These are phyloP conservation scores for Linum trigynum DNA, from an alignment of 345 rosid species.

Conservation along the genomic window DNA sequence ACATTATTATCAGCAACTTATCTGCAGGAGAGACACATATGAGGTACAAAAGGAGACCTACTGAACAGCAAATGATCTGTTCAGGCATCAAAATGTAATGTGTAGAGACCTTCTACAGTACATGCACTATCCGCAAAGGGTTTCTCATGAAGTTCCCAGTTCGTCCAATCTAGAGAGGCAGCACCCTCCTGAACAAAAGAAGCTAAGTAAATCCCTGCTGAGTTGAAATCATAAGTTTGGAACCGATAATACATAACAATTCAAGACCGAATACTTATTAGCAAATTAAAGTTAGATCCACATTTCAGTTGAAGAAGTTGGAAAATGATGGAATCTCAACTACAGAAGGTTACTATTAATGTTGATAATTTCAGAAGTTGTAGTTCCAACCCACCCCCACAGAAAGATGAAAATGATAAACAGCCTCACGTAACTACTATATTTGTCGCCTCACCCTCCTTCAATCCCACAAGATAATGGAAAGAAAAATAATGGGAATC, in stretches of 20 bases:
- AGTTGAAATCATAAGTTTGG: neutral
- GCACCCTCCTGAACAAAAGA: constrained; percentile 34
- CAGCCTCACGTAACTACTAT: neutral
- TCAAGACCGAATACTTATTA: neutral
- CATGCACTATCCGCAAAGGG: constrained; percentile 9
- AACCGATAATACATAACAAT: constrained; percentile 1
- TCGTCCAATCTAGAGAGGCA: constrained; percentile 58
- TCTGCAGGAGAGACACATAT: constrained; percentile 11
- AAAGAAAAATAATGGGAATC: neutral
- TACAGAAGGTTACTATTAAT: too few species aligned
- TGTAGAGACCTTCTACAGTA: too few species aligned
- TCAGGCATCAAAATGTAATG: too few species aligned
- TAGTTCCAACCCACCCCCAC: neutral
- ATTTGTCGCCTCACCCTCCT: neutral
- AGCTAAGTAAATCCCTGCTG: neutral
- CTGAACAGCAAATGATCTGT: too few species aligned
- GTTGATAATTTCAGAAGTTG: too few species aligned
- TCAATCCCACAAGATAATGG: neutral
- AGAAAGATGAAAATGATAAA: neutral
- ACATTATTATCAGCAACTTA: constrained; percentile 20
- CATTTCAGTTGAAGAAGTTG: neutral
- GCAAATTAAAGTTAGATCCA: constrained; percentile 5
- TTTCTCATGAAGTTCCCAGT: constrained; percentile 50
- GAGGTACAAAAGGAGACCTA: neutral
- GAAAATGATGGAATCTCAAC: neutral